Base-by-base conservation (phyloP, 2,329 filamentous ascomycete species). In the Corinectria fuckeliana region DNA sequence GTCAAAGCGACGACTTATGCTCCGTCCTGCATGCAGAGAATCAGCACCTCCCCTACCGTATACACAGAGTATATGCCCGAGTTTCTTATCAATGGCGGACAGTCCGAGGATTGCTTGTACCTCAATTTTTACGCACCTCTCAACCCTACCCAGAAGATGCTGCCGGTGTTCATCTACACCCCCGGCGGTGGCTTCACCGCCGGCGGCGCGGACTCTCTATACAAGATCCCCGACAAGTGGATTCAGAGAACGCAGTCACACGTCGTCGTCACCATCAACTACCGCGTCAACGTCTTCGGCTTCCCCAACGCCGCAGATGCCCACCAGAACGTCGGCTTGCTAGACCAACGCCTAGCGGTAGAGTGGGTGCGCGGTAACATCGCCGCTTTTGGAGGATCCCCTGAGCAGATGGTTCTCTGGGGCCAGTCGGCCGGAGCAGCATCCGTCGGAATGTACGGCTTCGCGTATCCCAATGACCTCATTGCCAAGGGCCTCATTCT, bases 401-500 rank as follows among this genome's bases (percentile, higher is more conserved):
- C 65, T 0, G 23, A 53, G 23, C 65, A 60, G 26, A 69, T 73
- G 25, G 68, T 65, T 13, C 61, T 71, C 16, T 67, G 65, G 59
- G 71, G 71, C 3, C 63, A 72, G 61, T 71, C 69, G 2, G 70
- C 71, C 0, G 70, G 70, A 2, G 61, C 71, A 1, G 70, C 75
- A 1, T 69, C 74, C 1, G 76, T 77, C 1, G 80, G 82, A 58
- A 76, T 77, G 66, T 80, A 78, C 69, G 74, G 77, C 28, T 83
- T 80, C 60, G 77, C 81, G 2, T 81, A 78, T 80, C 50, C 67
- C 2, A 50, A 77, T 0, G 79, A 83, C 55, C 80, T 81, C 10
- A 83, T 83, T 52, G 76, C 77, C n/a, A 65, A 72, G n/a, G 79
- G 75, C 14, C 67, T 81, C 21, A 78, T 82, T 52, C 67, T 76